These are phyloP conservation scores for Sabuloglossum arenarium DNA, from an alignment of 495 filamentous ascomycete species.

Conservation along the genomic window DNA sequence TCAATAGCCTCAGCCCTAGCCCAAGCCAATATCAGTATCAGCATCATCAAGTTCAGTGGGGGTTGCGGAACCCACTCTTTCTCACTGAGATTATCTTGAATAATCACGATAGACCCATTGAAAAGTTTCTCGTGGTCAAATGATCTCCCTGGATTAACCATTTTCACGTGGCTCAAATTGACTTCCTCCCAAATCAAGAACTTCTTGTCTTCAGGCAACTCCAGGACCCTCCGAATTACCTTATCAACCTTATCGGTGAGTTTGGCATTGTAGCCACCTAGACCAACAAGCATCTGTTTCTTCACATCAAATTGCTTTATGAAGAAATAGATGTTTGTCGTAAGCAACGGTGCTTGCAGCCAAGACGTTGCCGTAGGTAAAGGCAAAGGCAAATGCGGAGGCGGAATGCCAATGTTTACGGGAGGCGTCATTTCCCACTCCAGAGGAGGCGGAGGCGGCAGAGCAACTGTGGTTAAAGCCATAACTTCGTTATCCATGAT, in stretches of 20 bases:
- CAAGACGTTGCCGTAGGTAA: too few species aligned
- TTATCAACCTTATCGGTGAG: not conserved
- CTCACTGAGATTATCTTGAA: not conserved
- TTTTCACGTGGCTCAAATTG: not conserved
- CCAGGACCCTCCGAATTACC: not conserved
- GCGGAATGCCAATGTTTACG: not conserved
- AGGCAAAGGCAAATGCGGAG: too few species aligned
- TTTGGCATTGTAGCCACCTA: constrained; percentile 2
- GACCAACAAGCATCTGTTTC: not conserved
- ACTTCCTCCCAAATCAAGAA: constrained; percentile 5
- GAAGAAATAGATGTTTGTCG: constrained; percentile 1
- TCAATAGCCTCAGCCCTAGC: not conserved
- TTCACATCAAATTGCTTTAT: constrained; percentile 6
- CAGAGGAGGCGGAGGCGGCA: not conserved
- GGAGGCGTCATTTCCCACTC: not conserved
- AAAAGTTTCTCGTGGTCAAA: constrained; percentile 1
- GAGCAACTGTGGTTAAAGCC: not conserved
- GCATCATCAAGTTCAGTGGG: too few species aligned
- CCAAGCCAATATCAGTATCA: not conserved
- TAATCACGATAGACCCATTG: constrained; percentile 1
- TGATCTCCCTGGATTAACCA: not conserved
- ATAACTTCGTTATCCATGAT: not conserved
- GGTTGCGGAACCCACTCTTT: not conserved
- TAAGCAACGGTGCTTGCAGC: not conserved
- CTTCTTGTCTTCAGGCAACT: not conserved